Evolutionary conservation across 768 basidiomycete species (phyloP), one percentile per base, ranked within the genome.

Genomic region (Serendipita sp.): DNA sequence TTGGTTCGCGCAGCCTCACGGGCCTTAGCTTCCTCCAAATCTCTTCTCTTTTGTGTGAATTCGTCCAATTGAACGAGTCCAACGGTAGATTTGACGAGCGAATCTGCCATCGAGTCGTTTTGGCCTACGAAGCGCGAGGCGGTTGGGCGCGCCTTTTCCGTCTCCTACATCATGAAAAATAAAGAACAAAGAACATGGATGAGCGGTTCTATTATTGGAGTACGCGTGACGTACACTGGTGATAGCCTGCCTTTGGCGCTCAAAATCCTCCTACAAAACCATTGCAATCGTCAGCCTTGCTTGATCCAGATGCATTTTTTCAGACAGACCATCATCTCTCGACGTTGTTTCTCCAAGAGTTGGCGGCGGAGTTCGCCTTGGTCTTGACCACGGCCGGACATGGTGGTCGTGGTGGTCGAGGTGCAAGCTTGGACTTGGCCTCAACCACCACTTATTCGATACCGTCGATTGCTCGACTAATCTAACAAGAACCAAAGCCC

Each of bases 51-150:
- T 73, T 90, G 87, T 72, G 93, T 89, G 66, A 98, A 98, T 31
- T 96, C 95, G 66, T 95, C 90, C 4, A 97, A 78, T 63, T 78
- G 82, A 2, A 97, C 94, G 17, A 98, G 80, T 66, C 95, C 95
- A 45, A 98, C 83, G 1, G 95, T 98, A 56, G 79, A 85, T 65
- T 90, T 79, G 78, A 95, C 96, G 60, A 98, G 79, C 4, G 83
- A 80, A 64, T 97, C 95, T 72, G 97, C 95, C 79, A 96, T 84
- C 3, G 89, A 90, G 71, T 97, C 94, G 73, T 90, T 83, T 72
- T 94, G 90, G 1, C 91, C 90, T 41, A 95, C 88, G 73, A 98
- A 98, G 65, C 93, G 87, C 70, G 86, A 85, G 2, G 82, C 74
- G 0, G 90, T 88, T 3, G 92, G 89, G 31, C 91, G 86, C 42